Conservation (phyloP, 2,329 filamentous ascomycete genomes). For the Pestalotiopsis sp. region DNA sequence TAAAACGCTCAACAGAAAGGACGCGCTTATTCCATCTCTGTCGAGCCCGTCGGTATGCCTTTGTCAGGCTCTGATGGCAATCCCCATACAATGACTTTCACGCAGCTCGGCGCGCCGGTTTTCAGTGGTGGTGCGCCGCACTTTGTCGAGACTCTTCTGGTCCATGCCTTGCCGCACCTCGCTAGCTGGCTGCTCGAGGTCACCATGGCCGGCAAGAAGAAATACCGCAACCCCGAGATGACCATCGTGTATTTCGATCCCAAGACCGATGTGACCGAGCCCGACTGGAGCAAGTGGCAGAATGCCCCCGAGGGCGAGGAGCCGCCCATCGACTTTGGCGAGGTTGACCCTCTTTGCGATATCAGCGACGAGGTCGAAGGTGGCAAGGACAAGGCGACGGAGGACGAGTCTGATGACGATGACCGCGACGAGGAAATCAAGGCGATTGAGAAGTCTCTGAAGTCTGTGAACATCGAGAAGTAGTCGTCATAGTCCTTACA, state of each 20-base stretch:
- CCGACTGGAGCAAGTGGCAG: constrained; percentile 28
- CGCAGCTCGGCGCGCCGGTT: constrained; percentile 62
- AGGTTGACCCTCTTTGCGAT: neutral
- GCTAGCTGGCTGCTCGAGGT: constrained; percentile 65
- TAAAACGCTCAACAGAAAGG: constrained; percentile 46
- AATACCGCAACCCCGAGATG: constrained; percentile 42
- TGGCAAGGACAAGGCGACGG: neutral
- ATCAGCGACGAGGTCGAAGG: constrained; percentile 4
- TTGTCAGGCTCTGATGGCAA: constrained; percentile 57
- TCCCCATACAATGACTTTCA: constrained; percentile 38
- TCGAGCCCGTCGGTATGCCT: constrained; percentile 51
- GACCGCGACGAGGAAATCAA: constrained; percentile 6
- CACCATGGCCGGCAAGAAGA: constrained; percentile 33
- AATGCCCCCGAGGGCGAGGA: neutral
- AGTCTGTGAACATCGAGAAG: constrained; percentile 3
- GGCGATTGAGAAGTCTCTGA: constrained; percentile 4
- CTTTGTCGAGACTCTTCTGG: constrained; percentile 65
- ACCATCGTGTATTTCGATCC: constrained; percentile 33
- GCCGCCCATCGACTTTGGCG: constrained; percentile 1
- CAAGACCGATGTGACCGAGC: constrained; percentile 21
- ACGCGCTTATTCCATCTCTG: constrained; percentile 62
- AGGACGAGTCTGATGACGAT: constrained; percentile 6
- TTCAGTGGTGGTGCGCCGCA: constrained; percentile 67
- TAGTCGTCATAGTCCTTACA: too few species aligned
- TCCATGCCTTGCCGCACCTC: constrained; percentile 54